Percentiles rank a stretch among this genome's conserved stretches.
Conservation (phyloP, 129 eudicot species). For the Logfia minima region DNA sequence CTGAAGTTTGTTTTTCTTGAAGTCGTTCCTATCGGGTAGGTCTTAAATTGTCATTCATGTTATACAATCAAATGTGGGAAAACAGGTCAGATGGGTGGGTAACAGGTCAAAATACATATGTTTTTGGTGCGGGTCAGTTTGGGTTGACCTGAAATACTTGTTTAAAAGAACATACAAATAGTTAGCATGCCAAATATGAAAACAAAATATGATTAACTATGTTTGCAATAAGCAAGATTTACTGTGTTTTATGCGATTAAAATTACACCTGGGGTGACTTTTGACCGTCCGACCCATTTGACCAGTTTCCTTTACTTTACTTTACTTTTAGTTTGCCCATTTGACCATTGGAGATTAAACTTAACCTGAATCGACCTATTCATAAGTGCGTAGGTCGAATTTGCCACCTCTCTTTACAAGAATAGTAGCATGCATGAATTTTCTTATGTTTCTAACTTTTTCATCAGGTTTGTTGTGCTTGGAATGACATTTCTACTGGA, state of each 20-base stretch:
- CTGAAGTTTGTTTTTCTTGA: slow-evolving; percentile 65
- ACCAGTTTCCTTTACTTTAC: not conserved
- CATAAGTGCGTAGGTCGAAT: not conserved
- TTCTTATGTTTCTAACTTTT: slow-evolving; percentile 12
- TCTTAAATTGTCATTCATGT: slow-evolving; percentile 11
- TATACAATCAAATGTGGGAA: not conserved
- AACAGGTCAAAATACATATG: not conserved
- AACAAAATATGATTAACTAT: too few species aligned
- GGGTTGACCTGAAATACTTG: not conserved
- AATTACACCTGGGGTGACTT: not conserved
- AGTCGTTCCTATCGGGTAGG: slow-evolving; percentile 86
- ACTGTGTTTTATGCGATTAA: not conserved
- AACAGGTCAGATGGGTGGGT: slow-evolving; percentile 6
- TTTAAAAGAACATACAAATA: too few species aligned
- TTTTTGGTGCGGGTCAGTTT: not conserved
- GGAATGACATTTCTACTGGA: slow-evolving; percentile 69
- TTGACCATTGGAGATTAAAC: slow-evolving; percentile 1
- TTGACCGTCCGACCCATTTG: not conserved
- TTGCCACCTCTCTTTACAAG: not conserved
- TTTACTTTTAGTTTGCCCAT: not conserved
- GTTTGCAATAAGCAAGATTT: not conserved
- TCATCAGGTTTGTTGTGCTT: slow-evolving; percentile 63
- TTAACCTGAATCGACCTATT: not conserved
- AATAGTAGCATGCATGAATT: slow-evolving; percentile 8
- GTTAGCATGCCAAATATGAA: not conserved